A percentile compares a stretch with the other conserved stretches of the same genome.
phyloP scores from a whole-genome alignment of 768 basidiomycete genomes.

The Boletus sensibilis region DNA sequence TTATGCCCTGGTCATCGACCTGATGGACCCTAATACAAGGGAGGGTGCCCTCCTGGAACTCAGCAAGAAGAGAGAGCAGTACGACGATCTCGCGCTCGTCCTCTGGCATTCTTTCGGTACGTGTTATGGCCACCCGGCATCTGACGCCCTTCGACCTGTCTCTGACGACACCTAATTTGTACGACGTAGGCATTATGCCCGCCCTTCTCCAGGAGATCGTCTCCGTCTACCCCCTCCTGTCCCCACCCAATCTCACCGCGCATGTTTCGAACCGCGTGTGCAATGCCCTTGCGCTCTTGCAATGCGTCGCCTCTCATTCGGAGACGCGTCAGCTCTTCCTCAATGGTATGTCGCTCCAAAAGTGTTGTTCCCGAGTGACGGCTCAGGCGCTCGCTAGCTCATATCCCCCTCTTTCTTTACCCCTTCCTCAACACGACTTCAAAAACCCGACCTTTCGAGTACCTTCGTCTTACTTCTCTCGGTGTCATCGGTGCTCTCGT shows the following conservation, averaged over 20 bases:
- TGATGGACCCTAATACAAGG: slow-evolving; percentile 78
- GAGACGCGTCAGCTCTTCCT: slow-evolving; percentile 95
- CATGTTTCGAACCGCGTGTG: slow-evolving; percentile 98
- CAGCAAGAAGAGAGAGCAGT: slow-evolving; percentile 98
- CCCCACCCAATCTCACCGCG: slow-evolving; percentile 93
- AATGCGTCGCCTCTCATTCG: slow-evolving; percentile 97
- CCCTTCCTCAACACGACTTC: slow-evolving; percentile 98
- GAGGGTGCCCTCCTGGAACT: slow-evolving; percentile 91
- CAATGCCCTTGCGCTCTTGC: slow-evolving; percentile 94
- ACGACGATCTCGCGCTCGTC: slow-evolving; percentile 95
- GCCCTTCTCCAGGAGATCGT: slow-evolving; percentile 97
- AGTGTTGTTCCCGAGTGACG: neutral
- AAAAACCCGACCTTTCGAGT: slow-evolving; percentile 99
- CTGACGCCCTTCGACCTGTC: neutral
- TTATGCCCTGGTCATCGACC: slow-evolving; percentile 83
- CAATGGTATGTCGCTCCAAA: slow-evolving; percentile 56
- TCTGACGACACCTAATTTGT: neutral
- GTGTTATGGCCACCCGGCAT: slow-evolving; percentile 13
- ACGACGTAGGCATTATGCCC: slow-evolving; percentile 85
- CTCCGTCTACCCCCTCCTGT: slow-evolving; percentile 93
- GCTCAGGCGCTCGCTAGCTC: slow-evolving; percentile 53
- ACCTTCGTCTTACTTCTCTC: slow-evolving; percentile 97
- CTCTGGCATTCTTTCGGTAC: slow-evolving; percentile 98
- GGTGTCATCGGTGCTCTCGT: slow-evolving; percentile 99
- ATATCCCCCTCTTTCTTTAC: slow-evolving; percentile 93